Percentiles rank a stretch among this genome's conserved stretches.
Conservation (phyloP, 2,329 filamentous ascomycete species). For the Phyllosticta paracitricarpa region DNA sequence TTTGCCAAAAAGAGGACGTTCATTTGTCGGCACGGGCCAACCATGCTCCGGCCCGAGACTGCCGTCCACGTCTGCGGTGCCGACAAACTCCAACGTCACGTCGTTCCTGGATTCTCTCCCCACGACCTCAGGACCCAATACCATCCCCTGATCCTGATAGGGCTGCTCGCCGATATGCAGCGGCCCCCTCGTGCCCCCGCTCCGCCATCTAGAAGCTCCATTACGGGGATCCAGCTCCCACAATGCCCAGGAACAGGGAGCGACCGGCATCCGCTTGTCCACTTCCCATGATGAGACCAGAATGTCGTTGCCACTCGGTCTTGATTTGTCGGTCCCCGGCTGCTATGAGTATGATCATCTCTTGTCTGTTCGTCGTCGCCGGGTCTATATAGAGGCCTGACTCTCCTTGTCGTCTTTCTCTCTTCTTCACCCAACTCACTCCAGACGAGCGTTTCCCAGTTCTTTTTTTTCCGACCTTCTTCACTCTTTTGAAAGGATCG, state of each 20-base stretch:
- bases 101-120: background rate
- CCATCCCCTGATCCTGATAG: background rate
- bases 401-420: background rate
- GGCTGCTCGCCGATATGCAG: background rate
- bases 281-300: background rate
- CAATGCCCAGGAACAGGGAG: background rate
- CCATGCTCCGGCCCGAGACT: background rate
- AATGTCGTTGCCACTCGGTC: background rate
- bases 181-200: background rate
- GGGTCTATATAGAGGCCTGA: slow-evolving; percentile 4
- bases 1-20: background rate
- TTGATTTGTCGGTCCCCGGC: background rate
- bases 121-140: no score
- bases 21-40: background rate
- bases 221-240: background rate
- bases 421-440: slow-evolving; percentile 7
- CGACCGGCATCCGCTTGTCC: background rate
- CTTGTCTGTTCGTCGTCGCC: background rate
- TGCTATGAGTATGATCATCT: background rate
- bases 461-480: slow-evolving; percentile 3
- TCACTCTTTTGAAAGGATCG: slow-evolving; percentile 9
- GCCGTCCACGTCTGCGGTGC: background rate
- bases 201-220: background rate
- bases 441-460: background rate
- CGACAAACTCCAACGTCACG: background rate